Evolutionary conservation across 495 filamentous ascomycete genomes (phyloP), one percentile per base, ranked within the genome.

Genomic region (Umbilicaria muhlenbergii): DNA sequence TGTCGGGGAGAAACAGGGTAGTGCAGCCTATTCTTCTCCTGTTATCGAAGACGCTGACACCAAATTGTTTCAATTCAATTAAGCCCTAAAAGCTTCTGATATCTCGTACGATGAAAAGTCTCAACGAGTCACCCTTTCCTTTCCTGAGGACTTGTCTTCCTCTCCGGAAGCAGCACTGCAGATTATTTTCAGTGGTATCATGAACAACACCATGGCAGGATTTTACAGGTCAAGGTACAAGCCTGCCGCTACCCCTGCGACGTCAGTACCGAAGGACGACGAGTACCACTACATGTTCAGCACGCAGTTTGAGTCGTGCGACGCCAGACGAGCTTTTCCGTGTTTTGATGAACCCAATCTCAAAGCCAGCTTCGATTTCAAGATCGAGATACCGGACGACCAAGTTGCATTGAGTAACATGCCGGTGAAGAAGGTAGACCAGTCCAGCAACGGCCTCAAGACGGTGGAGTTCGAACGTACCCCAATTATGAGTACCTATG

Each of bases 271-370:
- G 12, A 79, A 70, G 55, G 83, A 91, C 39, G 73, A 67, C 12
- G 82, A 91, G 35, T 80, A 79, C 56, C 73, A 89, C 64, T 86
- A 86, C 63, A 94, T 94, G 89, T 75, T 92, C 58, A 86, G 80
- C 63, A 98, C 91, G 34, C 91, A 98, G 62, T 96, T 98, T 53
- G 91, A 98, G 65, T 80, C 86, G 35, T 94, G 86, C 56, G 91
- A 95, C 68, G 91, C 91, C 35, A 77, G 91, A 41, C 69, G 87
- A 51, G 88, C 88, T 16, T 92, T 98, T 60, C 91, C 91, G 36
- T 96, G 91, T 67, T 96, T 96, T 53, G 91, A 98, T 57, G 91
- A 98, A 66, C 91, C 91, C 15, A 95, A 92, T 54, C 69, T 95
- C 40, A 98, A 98, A 63, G 86, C 91, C 18, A 84, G 86, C 7